Evolutionary conservation across 306 rosid species (phyloP).

Genomic region (Rubus idaeus): DNA sequence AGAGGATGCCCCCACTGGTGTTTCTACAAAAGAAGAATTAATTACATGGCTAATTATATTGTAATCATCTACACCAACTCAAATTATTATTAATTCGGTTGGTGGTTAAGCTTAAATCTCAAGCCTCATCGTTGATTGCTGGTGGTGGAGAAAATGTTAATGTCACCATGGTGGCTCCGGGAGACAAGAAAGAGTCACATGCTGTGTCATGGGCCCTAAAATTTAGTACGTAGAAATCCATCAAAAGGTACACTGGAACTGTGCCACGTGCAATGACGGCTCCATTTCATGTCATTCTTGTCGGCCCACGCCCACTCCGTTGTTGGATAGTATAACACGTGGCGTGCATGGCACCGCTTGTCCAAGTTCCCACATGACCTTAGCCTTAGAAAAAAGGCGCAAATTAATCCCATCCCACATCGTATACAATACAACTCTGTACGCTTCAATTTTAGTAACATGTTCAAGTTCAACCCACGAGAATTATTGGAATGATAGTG

Average conservation of each 20-base stretch:
- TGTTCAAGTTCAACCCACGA: too few relatives aligned
- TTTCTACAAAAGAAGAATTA: neutral
- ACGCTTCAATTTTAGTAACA: too few relatives aligned
- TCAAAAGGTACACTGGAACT: conserved; percentile 2
- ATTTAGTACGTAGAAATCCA: conserved; percentile 8
- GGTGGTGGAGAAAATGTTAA: neutral
- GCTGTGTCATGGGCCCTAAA: conserved; percentile 9
- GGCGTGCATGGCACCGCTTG: neutral
- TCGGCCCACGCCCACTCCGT: conserved; percentile 20
- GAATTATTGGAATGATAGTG: too few relatives aligned
- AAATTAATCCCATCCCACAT: neutral
- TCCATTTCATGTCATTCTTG: conserved; percentile 4
- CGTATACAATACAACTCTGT: too few relatives aligned
- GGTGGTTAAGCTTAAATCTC: neutral
- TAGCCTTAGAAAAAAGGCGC: neutral
- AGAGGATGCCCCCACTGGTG: neutral
- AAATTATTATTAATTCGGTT: neutral
- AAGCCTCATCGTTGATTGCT: neutral
- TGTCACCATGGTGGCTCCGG: neutral
- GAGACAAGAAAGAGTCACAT: conserved; percentile 9
- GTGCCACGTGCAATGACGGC: conserved; percentile 9
- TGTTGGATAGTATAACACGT: neutral
- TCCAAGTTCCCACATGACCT: neutral
- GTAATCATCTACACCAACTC: neutral
- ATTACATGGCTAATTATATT: neutral